phyloP scores from a whole-genome alignment of 2,329 filamentous ascomycete genomes.

The Thermomyces lanuginosus region DNA sequence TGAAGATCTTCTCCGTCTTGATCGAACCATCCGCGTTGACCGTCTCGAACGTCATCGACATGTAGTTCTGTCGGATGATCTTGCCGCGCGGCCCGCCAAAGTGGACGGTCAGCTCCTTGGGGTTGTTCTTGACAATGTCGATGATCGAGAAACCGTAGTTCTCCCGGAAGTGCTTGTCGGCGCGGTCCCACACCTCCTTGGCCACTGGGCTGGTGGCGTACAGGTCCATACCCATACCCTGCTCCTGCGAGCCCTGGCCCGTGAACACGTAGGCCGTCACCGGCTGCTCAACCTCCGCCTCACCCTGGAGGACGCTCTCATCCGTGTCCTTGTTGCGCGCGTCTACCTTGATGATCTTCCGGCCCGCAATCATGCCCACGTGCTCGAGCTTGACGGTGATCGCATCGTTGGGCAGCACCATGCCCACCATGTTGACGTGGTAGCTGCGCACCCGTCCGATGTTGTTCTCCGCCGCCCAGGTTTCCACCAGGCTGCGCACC shows the following conservation, averaged over 20 bases:
- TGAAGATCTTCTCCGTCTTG: conserved; percentile 99
- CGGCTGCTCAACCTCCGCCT: conserved; percentile 95
- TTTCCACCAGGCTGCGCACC: conserved; percentile 89
- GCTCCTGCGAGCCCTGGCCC: conserved; percentile 93
- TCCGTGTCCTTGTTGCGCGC: conserved; percentile 89
- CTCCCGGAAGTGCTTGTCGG: conserved; percentile 94
- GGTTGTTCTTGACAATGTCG: conserved; percentile 98
- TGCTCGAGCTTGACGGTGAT: conserved; percentile 92
- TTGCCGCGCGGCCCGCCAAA: conserved; percentile 95
- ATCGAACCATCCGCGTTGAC: conserved; percentile 78
- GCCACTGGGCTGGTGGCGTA: conserved; percentile 88
- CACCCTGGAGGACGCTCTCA: conserved; percentile 86
- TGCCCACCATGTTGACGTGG: conserved; percentile 90
- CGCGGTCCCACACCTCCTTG: conserved; percentile 93
- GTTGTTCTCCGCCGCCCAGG: conserved; percentile 98
- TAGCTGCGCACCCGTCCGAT: conserved; percentile 93
- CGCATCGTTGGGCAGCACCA: conserved; percentile 94
- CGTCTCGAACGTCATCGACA: conserved; percentile 99
- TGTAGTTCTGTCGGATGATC: conserved; percentile 96
- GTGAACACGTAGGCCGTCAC: conserved; percentile 96
- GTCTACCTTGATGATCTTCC: conserved; percentile 99
- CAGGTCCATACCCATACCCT: conserved; percentile 99
- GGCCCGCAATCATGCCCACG: conserved; percentile 90
- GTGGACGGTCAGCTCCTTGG: conserved; percentile 94
- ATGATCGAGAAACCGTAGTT: conserved; percentile 98